Evolutionary conservation across 2,329 filamentous ascomycete species (phyloP).

Genomic region (Fusarium foetens): DNA sequence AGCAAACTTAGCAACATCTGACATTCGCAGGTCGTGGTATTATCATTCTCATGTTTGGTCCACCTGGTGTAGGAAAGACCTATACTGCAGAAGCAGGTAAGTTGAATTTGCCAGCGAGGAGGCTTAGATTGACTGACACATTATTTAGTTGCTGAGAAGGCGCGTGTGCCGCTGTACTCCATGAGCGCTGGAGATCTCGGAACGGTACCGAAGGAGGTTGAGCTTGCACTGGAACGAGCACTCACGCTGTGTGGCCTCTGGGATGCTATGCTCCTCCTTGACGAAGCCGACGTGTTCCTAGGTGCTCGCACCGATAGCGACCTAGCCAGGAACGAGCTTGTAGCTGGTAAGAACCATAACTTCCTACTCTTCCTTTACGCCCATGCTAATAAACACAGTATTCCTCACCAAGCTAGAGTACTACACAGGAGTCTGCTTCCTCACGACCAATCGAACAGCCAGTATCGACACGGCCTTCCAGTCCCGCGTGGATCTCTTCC

Average conservation of each 20-base stretch:
- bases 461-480: conserved; percentile 52
- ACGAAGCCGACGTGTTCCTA: conserved; percentile 50
- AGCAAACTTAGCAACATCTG: background rate
- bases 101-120: background rate
- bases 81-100: conserved; percentile 51
- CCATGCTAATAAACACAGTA: background rate
- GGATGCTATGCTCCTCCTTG: conserved; percentile 54
- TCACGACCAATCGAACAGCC: conserved; percentile 52
- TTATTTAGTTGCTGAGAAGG: conserved; percentile 49
- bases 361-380: rapidly evolving
- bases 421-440: conserved; percentile 52
- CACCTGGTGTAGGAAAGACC: conserved; percentile 59
- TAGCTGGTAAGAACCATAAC: conserved; percentile 35
- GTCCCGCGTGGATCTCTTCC: conserved; percentile 48
- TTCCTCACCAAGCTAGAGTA: conserved; percentile 50
- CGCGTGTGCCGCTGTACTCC: conserved; percentile 52
- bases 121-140: background rate
- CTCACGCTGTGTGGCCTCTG: conserved; percentile 58
- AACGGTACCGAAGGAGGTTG: conserved; percentile 47
- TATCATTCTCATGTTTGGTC: conserved; percentile 58
- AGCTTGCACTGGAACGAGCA: conserved; percentile 48
- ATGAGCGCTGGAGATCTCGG: conserved; percentile 55
- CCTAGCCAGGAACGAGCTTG: conserved; percentile 54
- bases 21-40: conserved; percentile 48
- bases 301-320: conserved; percentile 47